These are phyloP conservation scores for Chlamydomonas sp. DNA, from an alignment of 139 green algal species.

Conservation along the genomic window DNA sequence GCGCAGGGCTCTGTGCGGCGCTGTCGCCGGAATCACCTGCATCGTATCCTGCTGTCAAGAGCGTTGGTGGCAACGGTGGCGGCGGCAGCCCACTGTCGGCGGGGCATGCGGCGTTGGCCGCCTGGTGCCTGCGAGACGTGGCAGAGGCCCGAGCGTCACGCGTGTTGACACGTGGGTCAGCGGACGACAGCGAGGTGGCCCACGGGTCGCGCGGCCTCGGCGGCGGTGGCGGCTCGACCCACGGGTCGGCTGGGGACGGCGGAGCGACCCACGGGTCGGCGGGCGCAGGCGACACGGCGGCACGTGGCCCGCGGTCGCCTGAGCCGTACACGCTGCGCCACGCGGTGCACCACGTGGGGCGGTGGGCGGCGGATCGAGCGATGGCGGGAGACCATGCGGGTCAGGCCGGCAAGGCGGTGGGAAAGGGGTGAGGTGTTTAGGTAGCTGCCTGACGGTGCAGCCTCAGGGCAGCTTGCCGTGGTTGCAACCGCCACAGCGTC, in stretches of 20 bases:
- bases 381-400: neutral
- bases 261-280: no score
- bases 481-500: no score
- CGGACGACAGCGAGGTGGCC: no score
- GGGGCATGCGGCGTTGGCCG: neutral
- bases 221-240: neutral
- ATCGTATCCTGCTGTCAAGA: no score
- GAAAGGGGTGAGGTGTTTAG: no score
- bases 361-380: neutral
- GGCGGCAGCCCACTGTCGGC: neutral
- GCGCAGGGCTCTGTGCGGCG: neutral
- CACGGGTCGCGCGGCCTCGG: no score
- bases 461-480: no score
- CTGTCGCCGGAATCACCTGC: neutral
- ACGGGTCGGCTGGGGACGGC: no score
- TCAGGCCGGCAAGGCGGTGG: neutral
- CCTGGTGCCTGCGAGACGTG: neutral
- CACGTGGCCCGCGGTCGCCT: neutral
- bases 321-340: conserved; percentile 9
- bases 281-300: no score
- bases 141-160: neutral
- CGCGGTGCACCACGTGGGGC: neutral
- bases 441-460: no score
- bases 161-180: no score
- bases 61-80: no score